These are phyloP conservation scores for Nakazawaea pomicola DNA, from an alignment of 805 yeast genomes.

Conservation along the genomic window DNA sequence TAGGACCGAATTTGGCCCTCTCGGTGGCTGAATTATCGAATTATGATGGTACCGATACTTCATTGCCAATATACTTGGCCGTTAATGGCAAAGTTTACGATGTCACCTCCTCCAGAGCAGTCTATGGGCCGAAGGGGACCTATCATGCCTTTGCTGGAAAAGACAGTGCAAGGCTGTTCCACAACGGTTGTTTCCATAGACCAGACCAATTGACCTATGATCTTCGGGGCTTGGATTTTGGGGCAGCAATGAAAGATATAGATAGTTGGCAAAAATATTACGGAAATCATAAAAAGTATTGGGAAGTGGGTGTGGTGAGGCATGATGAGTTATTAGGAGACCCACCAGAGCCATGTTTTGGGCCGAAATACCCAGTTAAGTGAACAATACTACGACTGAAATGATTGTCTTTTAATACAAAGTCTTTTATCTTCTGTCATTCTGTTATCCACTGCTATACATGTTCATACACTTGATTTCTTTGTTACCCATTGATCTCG, in stretches of 20 bases:
- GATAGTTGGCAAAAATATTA: slow-evolving; percentile 50
- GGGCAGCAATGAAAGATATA: slow-evolving; percentile 34
- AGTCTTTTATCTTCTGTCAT: background rate
- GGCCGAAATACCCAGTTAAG: slow-evolving; percentile 14
- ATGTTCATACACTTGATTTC: slow-evolving; percentile 15
- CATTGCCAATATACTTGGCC: slow-evolving; percentile 52
- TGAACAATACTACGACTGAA: no score
- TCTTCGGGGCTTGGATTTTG: slow-evolving; percentile 47
- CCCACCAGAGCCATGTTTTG: slow-evolving; percentile 45
- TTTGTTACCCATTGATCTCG: slow-evolving; percentile 14
- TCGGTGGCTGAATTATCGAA: slow-evolving; percentile 40
- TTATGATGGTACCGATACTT: slow-evolving; percentile 46
- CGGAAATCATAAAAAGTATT: slow-evolving; percentile 41
- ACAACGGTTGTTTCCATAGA: slow-evolving; percentile 61
- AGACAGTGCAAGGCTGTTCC: slow-evolving; percentile 66
- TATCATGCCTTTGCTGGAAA: slow-evolving; percentile 56
- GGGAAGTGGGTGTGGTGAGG: slow-evolving; percentile 55
- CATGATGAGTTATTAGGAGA: slow-evolving; percentile 41
- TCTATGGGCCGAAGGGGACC: slow-evolving; percentile 57
- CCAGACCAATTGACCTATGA: slow-evolving; percentile 59
- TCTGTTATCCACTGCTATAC: slow-evolving; percentile 6
- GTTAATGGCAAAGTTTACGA: slow-evolving; percentile 61
- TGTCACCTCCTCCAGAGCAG: slow-evolving; percentile 42
- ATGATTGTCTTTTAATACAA: no score
- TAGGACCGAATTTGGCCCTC: slow-evolving; percentile 22